Evolutionary conservation across 805 yeast genomes (phyloP).

Genomic region (Novakomyces olei): DNA sequence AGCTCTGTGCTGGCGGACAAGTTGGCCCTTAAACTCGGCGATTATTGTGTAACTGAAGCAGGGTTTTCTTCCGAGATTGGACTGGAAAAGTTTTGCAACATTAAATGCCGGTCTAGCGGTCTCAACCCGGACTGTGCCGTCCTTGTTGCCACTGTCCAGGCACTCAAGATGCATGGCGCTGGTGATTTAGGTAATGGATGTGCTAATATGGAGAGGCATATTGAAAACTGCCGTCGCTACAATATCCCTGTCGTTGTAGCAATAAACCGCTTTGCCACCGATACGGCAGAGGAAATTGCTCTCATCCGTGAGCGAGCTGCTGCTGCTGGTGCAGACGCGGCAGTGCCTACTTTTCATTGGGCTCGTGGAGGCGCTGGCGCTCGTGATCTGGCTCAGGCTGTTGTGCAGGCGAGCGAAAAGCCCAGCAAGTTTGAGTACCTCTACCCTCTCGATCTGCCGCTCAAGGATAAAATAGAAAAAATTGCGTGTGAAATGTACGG

Average conservation of each 20-base stretch:
- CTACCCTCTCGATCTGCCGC: conserved; percentile 44
- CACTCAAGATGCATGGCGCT: conserved; percentile 93
- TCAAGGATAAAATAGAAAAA: conserved; percentile 54
- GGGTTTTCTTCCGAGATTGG: conserved; percentile 99
- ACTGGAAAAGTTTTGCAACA: conserved; percentile 89
- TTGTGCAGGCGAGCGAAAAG: conserved; percentile 35
- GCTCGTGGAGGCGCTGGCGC: conserved; percentile 91
- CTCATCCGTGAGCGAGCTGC: conserved; percentile 59
- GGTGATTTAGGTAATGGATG: conserved; percentile 74
- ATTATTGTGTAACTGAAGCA: conserved; percentile 91
- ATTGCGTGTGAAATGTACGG: conserved; percentile 87
- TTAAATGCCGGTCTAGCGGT: conserved; percentile 84
- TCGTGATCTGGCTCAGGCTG: conserved; percentile 59
- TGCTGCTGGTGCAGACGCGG: conserved; percentile 83
- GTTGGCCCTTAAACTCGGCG: conserved; percentile 44
- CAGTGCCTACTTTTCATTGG: conserved; percentile 84
- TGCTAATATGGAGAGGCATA: conserved; percentile 76
- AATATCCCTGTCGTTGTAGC: conserved; percentile 91
- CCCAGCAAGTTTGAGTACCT: conserved; percentile 39
- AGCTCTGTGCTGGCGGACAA: conserved; percentile 84
- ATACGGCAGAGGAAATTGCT: conserved; percentile 57
- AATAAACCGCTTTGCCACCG: conserved; percentile 68
- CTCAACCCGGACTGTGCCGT: conserved; percentile 74
- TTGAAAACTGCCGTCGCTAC: conserved; percentile 58
- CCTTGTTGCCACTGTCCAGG: conserved; percentile 86